These are phyloP conservation scores for Colletotrichum sp. DNA, from an alignment of 2,329 filamentous ascomycete genomes.

Conservation along the genomic window DNA sequence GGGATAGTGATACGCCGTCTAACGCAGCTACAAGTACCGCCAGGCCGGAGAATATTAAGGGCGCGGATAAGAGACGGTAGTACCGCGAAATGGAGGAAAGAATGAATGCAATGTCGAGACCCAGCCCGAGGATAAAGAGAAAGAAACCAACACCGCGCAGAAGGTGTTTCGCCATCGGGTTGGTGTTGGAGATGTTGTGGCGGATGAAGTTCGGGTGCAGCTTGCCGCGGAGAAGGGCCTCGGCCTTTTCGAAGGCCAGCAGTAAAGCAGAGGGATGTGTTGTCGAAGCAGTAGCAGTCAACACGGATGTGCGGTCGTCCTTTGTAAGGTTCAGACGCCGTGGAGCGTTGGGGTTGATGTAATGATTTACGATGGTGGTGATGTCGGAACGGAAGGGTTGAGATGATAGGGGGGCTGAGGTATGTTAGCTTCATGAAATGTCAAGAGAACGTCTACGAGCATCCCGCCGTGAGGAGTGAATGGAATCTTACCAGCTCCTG, in stretches of 20 bases:
- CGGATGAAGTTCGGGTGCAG: conserved; percentile 43
- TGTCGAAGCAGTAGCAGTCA: conserved; percentile 43
- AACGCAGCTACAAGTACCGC: conserved; percentile 35
- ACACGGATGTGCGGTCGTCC: conserved; percentile 40
- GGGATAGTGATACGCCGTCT: conserved; percentile 38
- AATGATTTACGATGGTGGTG: conserved; percentile 37
- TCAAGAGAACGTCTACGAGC: background rate
- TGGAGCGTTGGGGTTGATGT: conserved; percentile 37
- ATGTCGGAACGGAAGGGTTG: conserved; percentile 47
- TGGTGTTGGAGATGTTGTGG: conserved; percentile 42
- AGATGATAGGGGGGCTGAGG: background rate
- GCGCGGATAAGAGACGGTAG: conserved; percentile 30
- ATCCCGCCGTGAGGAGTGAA: background rate
- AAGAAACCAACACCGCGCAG: conserved; percentile 26
- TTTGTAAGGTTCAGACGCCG: conserved; percentile 40
- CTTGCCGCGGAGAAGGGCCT: conserved; percentile 37
- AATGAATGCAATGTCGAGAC: conserved; percentile 34
- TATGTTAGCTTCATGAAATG: background rate
- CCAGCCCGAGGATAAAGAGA: conserved; percentile 28
- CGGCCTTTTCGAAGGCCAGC: conserved; percentile 39
- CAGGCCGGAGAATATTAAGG: conserved; percentile 39
- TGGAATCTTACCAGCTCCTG: background rate
- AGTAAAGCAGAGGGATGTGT: conserved; percentile 49
- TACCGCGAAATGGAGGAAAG: conserved; percentile 30
- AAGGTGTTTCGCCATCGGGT: conserved; percentile 35